Conservation (phyloP, 352 stramenopile species). For the Plasmopara viticola region DNA sequence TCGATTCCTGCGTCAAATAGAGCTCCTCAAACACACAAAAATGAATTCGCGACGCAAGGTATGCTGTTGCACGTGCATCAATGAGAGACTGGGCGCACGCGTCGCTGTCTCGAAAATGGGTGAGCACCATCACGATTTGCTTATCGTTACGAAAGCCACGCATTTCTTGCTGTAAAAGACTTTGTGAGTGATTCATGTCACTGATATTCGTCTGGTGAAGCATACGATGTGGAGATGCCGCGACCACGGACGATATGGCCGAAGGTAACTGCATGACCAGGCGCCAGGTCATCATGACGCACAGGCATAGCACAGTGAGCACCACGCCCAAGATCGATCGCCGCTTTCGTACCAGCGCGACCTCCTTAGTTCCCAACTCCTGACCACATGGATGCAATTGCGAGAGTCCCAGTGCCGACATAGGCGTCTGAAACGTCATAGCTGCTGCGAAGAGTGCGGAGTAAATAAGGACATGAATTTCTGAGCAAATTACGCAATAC, state of each 20-base stretch:
- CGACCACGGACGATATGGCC: slow-evolving; percentile 5
- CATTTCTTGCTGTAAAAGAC: slow-evolving; percentile 7
- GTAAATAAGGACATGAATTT: no score
- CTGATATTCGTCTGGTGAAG: slow-evolving; percentile 18
- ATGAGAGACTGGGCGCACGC: slow-evolving; percentile 50
- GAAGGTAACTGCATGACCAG: slow-evolving; percentile 30
- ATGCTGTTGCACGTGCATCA: slow-evolving; percentile 35
- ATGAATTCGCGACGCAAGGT: slow-evolving; percentile 38
- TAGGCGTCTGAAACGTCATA: slow-evolving; percentile 50
- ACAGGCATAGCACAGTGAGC: slow-evolving; percentile 29
- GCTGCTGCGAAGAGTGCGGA: neutral
- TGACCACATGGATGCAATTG: slow-evolving; percentile 26
- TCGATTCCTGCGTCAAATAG: slow-evolving; percentile 43
- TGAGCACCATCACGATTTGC: slow-evolving; percentile 67
- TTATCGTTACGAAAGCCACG: slow-evolving; percentile 64
- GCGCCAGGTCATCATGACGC: slow-evolving; percentile 37
- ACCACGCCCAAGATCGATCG: slow-evolving; percentile 16
- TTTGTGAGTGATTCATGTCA: slow-evolving; percentile 15
- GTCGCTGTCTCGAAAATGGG: slow-evolving; percentile 52
- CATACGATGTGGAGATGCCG: slow-evolving; percentile 22
- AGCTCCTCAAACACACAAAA: slow-evolving; percentile 77
- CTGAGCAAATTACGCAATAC: no score
- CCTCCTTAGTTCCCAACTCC: slow-evolving; percentile 13
- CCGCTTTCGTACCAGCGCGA: slow-evolving; percentile 11
- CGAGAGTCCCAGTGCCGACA: slow-evolving; percentile 45